Evolutionary conservation across 2,329 filamentous ascomycete genomes (phyloP), one percentile per base, ranked within the genome.

Genomic region (Ustulina deusta): DNA sequence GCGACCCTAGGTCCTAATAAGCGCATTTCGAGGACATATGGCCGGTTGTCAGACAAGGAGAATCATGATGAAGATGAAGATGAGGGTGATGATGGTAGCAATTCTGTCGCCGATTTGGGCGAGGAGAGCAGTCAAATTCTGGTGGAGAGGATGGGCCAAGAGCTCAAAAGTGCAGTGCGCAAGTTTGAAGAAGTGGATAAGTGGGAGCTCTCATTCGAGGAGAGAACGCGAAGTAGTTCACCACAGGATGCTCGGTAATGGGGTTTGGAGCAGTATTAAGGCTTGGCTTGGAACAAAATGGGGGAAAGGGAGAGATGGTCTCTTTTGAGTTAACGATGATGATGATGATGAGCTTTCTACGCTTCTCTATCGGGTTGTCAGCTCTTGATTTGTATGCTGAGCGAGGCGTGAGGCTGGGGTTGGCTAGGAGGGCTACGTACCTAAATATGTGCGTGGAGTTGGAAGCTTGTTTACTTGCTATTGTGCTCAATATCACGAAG

Each of bases 101-200:
- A 81, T 75, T 79, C 63, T 81, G 69, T 66, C 66, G 73, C 69
- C 2, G 69, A 72, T 9, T 76, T 78, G 55, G 75, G 65, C 17
- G 75, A 72, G 5, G 79, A 79, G 69, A 72, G 78, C 74, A 79
- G 80, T 71, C 74, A 79, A 74, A 72, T 78, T 71, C 44, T 81
- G 74, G 75, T 80, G 64, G 78, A 78, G 56, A 77, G 80, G 6
- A 75, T 84, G 55, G 80, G 84, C 27, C 78, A 85, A 48, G 88
- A 89, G 81, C 80, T 92, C 68, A 87, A 86, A 78, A 81, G 83
- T 57, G 87, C 88, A 46, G 83, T 83, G 10, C 84, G 82, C 75
- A 91, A 91, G 78, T 92, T 92, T 73, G 84, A 86, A 76, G 89
- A 91, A 78, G 90, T 92, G 46, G 90, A 92, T 76, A 82, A 85